phyloP scores from a whole-genome alignment of 768 basidiomycete genomes.

The Leccinum subgranulosum region DNA sequence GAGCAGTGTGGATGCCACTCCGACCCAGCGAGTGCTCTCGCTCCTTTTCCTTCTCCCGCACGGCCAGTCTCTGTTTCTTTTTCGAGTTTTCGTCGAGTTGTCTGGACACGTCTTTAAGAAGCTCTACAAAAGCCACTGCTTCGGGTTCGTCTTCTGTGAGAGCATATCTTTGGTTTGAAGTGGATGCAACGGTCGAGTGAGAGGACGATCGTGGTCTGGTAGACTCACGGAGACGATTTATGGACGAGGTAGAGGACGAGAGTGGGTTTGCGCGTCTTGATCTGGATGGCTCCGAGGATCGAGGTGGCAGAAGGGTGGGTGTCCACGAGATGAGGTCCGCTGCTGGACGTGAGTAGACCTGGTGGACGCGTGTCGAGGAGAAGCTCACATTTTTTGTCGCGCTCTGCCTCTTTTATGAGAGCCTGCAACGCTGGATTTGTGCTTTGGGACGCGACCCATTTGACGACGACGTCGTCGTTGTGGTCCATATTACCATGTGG shows the following conservation, averaged over 20 bases:
- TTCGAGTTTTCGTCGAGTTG: conserved; percentile 25
- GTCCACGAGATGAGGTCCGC: neutral
- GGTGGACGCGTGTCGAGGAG: neutral
- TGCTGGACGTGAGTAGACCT: neutral
- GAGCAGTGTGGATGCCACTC: neutral
- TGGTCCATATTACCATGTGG: conserved; percentile 8
- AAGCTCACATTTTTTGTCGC: conserved; percentile 22
- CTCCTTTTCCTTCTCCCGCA: conserved; percentile 10
- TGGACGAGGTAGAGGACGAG: conserved; percentile 20
- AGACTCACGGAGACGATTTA: conserved; percentile 8
- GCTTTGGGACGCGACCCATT: conserved; percentile 27
- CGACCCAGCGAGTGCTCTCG: conserved; percentile 1
- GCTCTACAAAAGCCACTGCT: conserved; percentile 19
- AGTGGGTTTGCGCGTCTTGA: conserved; percentile 14
- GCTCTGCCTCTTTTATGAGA: conserved; percentile 27
- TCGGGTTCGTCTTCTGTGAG: conserved; percentile 22
- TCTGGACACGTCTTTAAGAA: conserved; percentile 22
- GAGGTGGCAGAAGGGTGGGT: neutral
- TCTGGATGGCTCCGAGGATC: conserved; percentile 1
- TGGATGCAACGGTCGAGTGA: conserved; percentile 8
- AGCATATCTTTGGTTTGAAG: neutral
- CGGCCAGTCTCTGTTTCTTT: conserved; percentile 23
- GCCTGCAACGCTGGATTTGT: conserved; percentile 22
- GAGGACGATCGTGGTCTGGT: conserved; percentile 19
- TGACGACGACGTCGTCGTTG: conserved; percentile 13